These are phyloP conservation scores for Camptophora hylomeconis DNA, from an alignment of 2,329 filamentous ascomycete genomes.

Conservation along the genomic window DNA sequence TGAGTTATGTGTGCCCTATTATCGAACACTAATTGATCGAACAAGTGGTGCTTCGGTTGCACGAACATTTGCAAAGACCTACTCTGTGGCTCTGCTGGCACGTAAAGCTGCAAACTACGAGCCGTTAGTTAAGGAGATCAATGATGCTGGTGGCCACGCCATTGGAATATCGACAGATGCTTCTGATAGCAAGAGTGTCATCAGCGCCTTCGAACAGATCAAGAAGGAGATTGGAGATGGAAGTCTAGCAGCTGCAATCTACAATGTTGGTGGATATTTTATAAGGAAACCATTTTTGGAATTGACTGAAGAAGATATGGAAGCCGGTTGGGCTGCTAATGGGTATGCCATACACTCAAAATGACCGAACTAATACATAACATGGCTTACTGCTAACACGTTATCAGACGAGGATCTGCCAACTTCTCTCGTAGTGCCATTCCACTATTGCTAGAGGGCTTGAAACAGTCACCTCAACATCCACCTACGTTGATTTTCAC, in stretches of 20 bases:
- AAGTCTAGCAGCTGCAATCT: constrained; percentile 40
- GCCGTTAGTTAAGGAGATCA: constrained; percentile 45
- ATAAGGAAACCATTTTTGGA: constrained; percentile 49
- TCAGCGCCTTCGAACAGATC: constrained; percentile 41
- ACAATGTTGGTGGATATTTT: constrained; percentile 47
- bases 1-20: constrained; percentile 8
- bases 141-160: constrained; percentile 43
- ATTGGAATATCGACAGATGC: constrained; percentile 49
- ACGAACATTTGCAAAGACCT: constrained; percentile 43
- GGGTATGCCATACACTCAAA: constrained; percentile 25
- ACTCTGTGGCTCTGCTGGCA: constrained; percentile 47
- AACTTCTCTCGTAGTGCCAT: constrained; percentile 60
- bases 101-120: constrained; percentile 45
- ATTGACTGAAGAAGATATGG: constrained; percentile 45
- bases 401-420: constrained; percentile 47
- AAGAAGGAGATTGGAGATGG: constrained; percentile 37
- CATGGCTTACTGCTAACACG: background rate
- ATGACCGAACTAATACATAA: constrained; percentile 1
- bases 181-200: constrained; percentile 38
- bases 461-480: constrained; percentile 38
- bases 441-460: constrained; percentile 55
- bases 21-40: constrained; percentile 1
- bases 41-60: constrained; percentile 45
- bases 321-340: constrained; percentile 35
- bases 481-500: constrained; percentile 77